Percentiles rank a stretch among this genome's conserved stretches.
phyloP scores from a whole-genome alignment of 2,329 filamentous ascomycete genomes.

The Calonectria pseudoturangicola region DNA sequence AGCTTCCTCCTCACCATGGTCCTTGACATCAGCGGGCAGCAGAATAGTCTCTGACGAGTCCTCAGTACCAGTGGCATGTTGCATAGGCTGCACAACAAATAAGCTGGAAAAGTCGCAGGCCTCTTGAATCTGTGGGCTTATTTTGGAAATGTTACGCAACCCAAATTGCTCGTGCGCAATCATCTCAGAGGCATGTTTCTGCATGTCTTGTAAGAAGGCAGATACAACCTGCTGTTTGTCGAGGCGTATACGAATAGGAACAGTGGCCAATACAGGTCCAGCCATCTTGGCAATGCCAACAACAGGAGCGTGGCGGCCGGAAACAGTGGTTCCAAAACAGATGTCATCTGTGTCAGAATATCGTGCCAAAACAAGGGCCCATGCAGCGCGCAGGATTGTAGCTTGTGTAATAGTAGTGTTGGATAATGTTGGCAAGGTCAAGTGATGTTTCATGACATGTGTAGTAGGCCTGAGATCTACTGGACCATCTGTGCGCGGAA shows the following conservation, averaged over 20 bases:
- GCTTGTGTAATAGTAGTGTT: slow-evolving; percentile 34
- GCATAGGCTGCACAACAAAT: slow-evolving; percentile 53
- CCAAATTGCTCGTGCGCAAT: slow-evolving; percentile 48
- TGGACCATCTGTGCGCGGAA: neutral
- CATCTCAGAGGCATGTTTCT: slow-evolving; percentile 42
- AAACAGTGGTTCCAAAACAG: slow-evolving; percentile 65
- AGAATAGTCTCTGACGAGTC: neutral
- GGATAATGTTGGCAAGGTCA: slow-evolving; percentile 58
- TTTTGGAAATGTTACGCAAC: slow-evolving; percentile 47
- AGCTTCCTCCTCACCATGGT: slow-evolving; percentile 5
- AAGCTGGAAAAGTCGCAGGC: slow-evolving; percentile 55
- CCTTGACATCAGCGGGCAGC: neutral
- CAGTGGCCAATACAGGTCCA: slow-evolving; percentile 62
- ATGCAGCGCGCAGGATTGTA: slow-evolving; percentile 61
- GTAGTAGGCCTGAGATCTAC: neutral
- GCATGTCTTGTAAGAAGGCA: slow-evolving; percentile 37
- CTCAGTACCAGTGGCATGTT: neutral
- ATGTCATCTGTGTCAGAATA: slow-evolving; percentile 66
- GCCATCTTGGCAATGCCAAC: slow-evolving; percentile 46
- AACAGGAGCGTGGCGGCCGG: slow-evolving; percentile 59
- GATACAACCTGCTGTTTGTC: slow-evolving; percentile 49
- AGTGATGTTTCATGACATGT: slow-evolving; percentile 69
- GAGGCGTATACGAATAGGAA: slow-evolving; percentile 63
- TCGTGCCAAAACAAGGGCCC: slow-evolving; percentile 68
- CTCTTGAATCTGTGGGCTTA: slow-evolving; percentile 33